Conservation (phyloP, 768 basidiomycete genomes). For the Auriscalpium orientale region DNA sequence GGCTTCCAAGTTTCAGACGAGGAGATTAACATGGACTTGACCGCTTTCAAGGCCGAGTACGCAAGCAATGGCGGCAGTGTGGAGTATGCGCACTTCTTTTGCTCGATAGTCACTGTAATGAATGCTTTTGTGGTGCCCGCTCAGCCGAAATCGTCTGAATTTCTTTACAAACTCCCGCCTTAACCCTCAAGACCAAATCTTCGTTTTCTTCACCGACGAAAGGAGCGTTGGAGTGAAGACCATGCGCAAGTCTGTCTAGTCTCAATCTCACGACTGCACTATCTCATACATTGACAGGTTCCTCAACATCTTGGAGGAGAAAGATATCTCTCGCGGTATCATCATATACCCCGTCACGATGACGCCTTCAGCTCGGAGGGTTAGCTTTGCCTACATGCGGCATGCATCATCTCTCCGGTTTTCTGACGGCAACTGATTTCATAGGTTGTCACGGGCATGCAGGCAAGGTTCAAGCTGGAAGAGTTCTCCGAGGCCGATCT, state of each 20-base stretch:
- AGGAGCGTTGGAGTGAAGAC: constrained; percentile 93
- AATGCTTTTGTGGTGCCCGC: not conserved
- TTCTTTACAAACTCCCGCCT: constrained; percentile 76
- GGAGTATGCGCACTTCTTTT: constrained; percentile 52
- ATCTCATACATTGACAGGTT: constrained; percentile 42
- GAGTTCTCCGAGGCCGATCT: constrained; percentile 96
- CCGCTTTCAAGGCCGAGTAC: constrained; percentile 66
- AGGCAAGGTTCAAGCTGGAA: constrained; percentile 78
- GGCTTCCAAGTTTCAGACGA: constrained; percentile 92
- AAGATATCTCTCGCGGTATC: constrained; percentile 82
- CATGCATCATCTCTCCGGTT: not conserved
- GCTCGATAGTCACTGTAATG: not conserved
- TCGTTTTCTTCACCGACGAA: constrained; percentile 94
- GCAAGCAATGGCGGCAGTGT: constrained; percentile 67
- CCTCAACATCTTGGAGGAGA: constrained; percentile 84
- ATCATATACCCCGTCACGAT: constrained; percentile 95
- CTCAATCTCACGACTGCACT: not conserved
- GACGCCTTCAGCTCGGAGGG: constrained; percentile 96
- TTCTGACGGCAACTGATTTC: not conserved
- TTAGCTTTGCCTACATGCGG: constrained; percentile 23
- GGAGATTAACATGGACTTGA: constrained; percentile 84
- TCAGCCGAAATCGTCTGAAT: constrained; percentile 81
- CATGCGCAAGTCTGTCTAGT: constrained; percentile 78
- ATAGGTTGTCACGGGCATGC: constrained; percentile 90
- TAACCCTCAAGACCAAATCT: constrained; percentile 74